A percentile compares a stretch with the other conserved stretches of the same genome.
Conservation (phyloP, 495 filamentous ascomycete genomes). For the Lasiosphaeria ovina region DNA sequence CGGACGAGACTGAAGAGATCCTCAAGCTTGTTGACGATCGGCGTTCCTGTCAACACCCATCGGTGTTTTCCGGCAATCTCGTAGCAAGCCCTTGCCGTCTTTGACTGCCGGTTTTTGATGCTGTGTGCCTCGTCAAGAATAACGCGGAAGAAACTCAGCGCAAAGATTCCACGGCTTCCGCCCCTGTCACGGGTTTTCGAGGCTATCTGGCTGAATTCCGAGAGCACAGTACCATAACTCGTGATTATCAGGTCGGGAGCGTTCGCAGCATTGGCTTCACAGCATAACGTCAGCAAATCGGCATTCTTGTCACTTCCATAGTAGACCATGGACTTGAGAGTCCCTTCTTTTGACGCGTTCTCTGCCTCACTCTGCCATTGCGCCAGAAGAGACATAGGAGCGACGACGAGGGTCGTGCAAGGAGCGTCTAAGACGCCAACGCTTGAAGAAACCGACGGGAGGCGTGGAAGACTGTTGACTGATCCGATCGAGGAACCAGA, state of each 20-base stretch:
- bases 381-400: constrained; percentile 87
- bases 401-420: constrained; percentile 89
- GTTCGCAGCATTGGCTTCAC: constrained; percentile 63
- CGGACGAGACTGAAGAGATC: constrained; percentile 94
- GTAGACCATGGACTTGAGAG: constrained; percentile 81
- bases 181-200: constrained; percentile 54
- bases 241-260: constrained; percentile 92
- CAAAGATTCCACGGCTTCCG: constrained; percentile 74
- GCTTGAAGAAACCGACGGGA: constrained; percentile 48
- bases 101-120: constrained; percentile 87
- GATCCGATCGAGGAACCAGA: constrained; percentile 29
- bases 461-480: constrained; percentile 49
- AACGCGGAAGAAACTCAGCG: constrained; percentile 86
- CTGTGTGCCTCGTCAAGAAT: constrained; percentile 94
- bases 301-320: constrained; percentile 81
- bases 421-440: constrained; percentile 63
- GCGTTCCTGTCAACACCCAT: constrained; percentile 93
- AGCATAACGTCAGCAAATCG: constrained; percentile 75
- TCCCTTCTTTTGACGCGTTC: constrained; percentile 78
- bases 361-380: constrained; percentile 96
- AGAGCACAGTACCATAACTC: constrained; percentile 90
- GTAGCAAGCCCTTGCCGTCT: constrained; percentile 91
- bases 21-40: constrained; percentile 94
- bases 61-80: constrained; percentile 80
- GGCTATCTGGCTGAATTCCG: constrained; percentile 75